These are phyloP conservation scores for Fusarium abutilonis DNA, from an alignment of 2,329 filamentous ascomycete species.

Conservation along the genomic window DNA sequence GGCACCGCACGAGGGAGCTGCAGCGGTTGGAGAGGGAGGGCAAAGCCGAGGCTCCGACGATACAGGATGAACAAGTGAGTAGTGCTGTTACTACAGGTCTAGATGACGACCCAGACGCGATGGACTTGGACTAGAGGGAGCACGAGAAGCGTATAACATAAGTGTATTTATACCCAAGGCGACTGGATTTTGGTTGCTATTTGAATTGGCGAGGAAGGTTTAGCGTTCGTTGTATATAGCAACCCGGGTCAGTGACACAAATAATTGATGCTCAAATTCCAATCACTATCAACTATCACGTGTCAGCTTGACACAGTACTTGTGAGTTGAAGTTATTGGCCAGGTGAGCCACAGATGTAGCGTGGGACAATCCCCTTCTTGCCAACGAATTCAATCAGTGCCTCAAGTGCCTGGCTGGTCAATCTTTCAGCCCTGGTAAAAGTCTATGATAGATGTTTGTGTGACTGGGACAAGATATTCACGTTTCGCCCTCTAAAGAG, in stretches of 20 bases:
- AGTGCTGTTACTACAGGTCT: conserved; percentile 25
- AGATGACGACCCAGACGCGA: conserved; percentile 66
- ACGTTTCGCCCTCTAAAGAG: not conserved
- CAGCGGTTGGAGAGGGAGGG: conserved; percentile 57
- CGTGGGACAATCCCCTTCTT: too few species aligned
- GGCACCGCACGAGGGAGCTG: conserved; percentile 71
- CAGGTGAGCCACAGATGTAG: too few species aligned
- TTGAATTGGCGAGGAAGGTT: conserved; percentile 6
- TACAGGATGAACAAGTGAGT: conserved; percentile 21
- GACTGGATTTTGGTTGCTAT: conserved; percentile 39
- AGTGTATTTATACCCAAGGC: conserved; percentile 39
- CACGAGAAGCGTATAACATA: conserved; percentile 2
- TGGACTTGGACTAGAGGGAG: conserved; percentile 68
- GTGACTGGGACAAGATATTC: too few species aligned
- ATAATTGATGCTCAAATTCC: too few species aligned
- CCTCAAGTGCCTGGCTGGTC: too few species aligned
- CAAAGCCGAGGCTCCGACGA: conserved; percentile 13
- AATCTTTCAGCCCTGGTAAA: too few species aligned
- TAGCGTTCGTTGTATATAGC: conserved; percentile 3
- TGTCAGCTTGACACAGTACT: too few species aligned
- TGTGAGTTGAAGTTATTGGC: too few species aligned
- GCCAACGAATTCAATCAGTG: too few species aligned
- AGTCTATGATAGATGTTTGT: too few species aligned
- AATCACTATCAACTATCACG: too few species aligned
- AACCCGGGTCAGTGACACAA: not conserved